Conservation (phyloP, 139 green algal genomes). For the Raphidocelis subcapitata region DNA sequence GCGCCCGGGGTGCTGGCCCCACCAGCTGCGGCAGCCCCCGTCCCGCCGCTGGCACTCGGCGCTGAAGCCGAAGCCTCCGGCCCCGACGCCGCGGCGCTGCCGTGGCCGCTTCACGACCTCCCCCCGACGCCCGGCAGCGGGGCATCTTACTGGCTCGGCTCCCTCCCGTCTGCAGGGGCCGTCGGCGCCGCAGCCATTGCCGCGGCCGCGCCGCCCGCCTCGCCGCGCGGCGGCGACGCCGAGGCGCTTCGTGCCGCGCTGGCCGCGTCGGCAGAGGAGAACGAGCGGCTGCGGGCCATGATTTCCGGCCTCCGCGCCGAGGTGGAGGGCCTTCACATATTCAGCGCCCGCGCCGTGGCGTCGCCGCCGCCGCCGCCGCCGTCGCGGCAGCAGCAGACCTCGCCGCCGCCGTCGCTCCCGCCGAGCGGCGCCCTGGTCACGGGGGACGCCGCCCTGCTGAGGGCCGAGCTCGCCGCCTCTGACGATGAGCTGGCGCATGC, state of each 20-base stretch:
- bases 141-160: conserved; percentile 44
- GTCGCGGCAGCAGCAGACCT: background rate
- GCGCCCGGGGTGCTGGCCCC: background rate
- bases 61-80: background rate
- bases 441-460: conserved; percentile 18
- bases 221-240: too few species aligned
- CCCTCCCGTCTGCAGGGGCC: background rate
- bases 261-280: conserved; percentile 45
- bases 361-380: background rate
- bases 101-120: conserved; percentile 13
- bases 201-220: too few species aligned
- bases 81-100: background rate
- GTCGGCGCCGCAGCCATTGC: too few species aligned
- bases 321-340: conserved; percentile 61
- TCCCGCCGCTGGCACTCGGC: background rate
- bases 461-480: conserved; percentile 42
- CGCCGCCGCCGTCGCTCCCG: background rate
- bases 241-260: conserved; percentile 21
- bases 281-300: conserved; percentile 47
- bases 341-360: too few species aligned
- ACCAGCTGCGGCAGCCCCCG: background rate
- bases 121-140: conserved; percentile 38
- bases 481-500: conserved; percentile 45
- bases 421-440: too few species aligned
- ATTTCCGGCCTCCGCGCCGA: conserved; percentile 59